phyloP scores from a whole-genome alignment of 176 grass and related monocot species.

The Lolium multiflorum region DNA sequence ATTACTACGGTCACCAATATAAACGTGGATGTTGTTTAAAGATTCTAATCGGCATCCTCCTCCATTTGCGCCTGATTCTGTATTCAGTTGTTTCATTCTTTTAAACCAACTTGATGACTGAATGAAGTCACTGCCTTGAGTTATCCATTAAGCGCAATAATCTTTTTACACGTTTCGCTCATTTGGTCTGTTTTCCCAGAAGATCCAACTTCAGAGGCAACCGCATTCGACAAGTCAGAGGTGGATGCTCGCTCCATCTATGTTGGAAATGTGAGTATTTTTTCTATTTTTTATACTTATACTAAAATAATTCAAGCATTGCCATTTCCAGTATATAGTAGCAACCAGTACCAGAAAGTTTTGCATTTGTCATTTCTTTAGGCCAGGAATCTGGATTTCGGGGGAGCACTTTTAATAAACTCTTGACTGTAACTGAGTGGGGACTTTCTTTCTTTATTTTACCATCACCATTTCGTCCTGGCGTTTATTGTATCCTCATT shows the following conservation, averaged over 20 bases:
- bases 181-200: not conserved
- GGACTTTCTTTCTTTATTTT: constrained; percentile 15
- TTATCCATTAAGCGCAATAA: not conserved
- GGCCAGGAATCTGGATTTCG: not conserved
- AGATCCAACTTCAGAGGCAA: constrained; percentile 33
- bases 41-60: not conserved
- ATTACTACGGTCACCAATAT: not conserved
- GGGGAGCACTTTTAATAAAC: not conserved
- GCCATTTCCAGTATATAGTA: not conserved
- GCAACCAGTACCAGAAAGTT: not conserved
- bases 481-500: constrained; percentile 3
- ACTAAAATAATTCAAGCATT: constrained; percentile 16
- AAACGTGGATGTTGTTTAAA: not conserved
- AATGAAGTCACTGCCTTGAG: not conserved
- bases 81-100: not conserved
- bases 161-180: not conserved
- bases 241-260: constrained; percentile 82
- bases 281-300: constrained; percentile 42
- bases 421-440: not conserved
- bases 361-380: constrained; percentile 1
- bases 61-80: not conserved
- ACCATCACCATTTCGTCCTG: constrained; percentile 22
- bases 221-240: constrained; percentile 65
- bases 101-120: not conserved
- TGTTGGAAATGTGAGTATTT: constrained; percentile 83